A percentile compares a stretch with the other conserved stretches of the same genome.
These are phyloP conservation scores for Debaryomyces prosopidis DNA, from an alignment of 805 yeast species.

Conservation along the genomic window DNA sequence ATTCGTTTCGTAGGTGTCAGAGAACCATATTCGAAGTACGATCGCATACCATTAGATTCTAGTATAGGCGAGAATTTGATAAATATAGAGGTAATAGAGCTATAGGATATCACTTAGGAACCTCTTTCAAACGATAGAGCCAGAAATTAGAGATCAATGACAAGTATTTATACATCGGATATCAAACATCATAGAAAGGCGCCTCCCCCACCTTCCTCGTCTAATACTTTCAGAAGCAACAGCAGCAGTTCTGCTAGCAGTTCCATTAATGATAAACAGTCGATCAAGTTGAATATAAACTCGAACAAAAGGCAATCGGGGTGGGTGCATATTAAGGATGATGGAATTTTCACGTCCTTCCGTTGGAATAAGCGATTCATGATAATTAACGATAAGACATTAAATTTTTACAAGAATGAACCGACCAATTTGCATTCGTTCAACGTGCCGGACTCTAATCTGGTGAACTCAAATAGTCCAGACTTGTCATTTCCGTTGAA, in stretches of 20 bases:
- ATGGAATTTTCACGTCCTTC: constrained; percentile 77
- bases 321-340: constrained; percentile 92
- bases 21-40: too few species aligned
- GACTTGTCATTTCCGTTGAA: constrained; percentile 42
- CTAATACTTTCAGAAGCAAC: not conserved
- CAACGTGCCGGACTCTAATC: constrained; percentile 40
- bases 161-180: constrained; percentile 42
- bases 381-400: constrained; percentile 70
- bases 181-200: constrained; percentile 43
- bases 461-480: constrained; percentile 16
- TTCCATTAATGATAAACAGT: not conserved
- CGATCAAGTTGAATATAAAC: constrained; percentile 16
- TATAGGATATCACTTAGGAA: too few species aligned
- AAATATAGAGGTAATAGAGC: too few species aligned
- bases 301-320: constrained; percentile 53
- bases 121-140: too few species aligned
- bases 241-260: not conserved
- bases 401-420: constrained; percentile 76
- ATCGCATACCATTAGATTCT: too few species aligned
- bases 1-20: too few species aligned
- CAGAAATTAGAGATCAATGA: constrained; percentile 19
- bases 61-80: too few species aligned
- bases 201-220: constrained; percentile 41
- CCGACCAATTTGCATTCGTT: constrained; percentile 32
- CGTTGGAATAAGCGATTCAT: constrained; percentile 90